A percentile compares a stretch with the other conserved stretches of the same genome.
Conservation (phyloP, 352 stramenopile species). For the Phytophthora nicotianae region DNA sequence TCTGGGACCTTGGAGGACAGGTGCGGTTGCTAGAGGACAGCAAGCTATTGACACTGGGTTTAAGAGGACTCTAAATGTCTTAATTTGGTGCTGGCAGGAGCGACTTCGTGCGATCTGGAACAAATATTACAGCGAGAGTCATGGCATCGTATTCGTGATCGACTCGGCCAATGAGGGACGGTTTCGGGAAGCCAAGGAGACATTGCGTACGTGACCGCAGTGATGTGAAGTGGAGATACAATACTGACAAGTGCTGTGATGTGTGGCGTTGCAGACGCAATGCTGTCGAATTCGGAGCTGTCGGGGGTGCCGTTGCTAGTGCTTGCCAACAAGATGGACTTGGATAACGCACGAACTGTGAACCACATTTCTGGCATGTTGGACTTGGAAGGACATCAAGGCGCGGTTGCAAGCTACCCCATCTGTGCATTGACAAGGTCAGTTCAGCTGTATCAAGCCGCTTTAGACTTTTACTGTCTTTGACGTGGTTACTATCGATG, state of each 20-base stretch:
- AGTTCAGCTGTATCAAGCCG: background rate
- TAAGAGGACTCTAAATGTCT: background rate
- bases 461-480: background rate
- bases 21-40: conserved; percentile 23
- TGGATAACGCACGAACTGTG: conserved; percentile 54
- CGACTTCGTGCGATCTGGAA: conserved; percentile 92
- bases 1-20: conserved; percentile 93
- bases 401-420: conserved; percentile 47
- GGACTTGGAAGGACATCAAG: conserved; percentile 45
- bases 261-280: conserved; percentile 49
- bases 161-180: conserved; percentile 84
- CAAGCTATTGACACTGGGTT: background rate
- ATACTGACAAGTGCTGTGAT: conserved; percentile 1
- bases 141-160: conserved; percentile 92
- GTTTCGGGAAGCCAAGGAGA: conserved; percentile 91
- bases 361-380: conserved; percentile 53
- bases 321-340: conserved; percentile 92
- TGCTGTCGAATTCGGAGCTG: conserved; percentile 81
- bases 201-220: conserved; percentile 58
- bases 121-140: conserved; percentile 94
- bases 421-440: conserved; percentile 72
- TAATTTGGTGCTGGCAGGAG: conserved; percentile 40
- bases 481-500: conserved; percentile 7
- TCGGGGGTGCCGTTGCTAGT: conserved; percentile 88
- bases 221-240: background rate